Evolutionary conservation across 2,329 filamentous ascomycete species (phyloP).

Genomic region (Capronia coronata): DNA sequence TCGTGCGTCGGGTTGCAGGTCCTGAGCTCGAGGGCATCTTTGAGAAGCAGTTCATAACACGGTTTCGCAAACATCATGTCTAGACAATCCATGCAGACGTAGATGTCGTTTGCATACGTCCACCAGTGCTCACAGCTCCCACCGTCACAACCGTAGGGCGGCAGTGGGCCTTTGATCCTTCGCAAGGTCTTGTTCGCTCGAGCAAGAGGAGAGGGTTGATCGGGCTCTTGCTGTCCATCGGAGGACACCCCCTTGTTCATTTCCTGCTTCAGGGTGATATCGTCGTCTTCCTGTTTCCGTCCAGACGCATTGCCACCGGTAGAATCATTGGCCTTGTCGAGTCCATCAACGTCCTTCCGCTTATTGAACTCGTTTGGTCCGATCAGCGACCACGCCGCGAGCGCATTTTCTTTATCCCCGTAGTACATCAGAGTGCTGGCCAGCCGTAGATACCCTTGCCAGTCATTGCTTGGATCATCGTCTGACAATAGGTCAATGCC

Average conservation of each 20-base stretch:
- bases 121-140: conserved; percentile 18
- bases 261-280: neutral
- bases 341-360: neutral
- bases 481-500: conserved; percentile 31
- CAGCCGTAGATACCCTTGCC: conserved; percentile 27
- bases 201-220: neutral
- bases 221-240: neutral
- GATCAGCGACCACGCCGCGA: conserved; percentile 31
- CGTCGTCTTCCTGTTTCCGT: neutral
- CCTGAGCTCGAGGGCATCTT: conserved; percentile 14
- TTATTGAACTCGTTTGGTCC: conserved; percentile 15
- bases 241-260: neutral
- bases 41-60: conserved; percentile 24
- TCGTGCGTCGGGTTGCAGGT: conserved; percentile 28
- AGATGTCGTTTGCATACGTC: conserved; percentile 29
- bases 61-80: conserved; percentile 27
- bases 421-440: conserved; percentile 26
- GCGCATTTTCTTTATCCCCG: conserved; percentile 28
- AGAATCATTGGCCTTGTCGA: neutral
- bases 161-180: conserved; percentile 6
- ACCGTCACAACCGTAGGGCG: conserved; percentile 17
- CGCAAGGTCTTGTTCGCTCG: neutral
- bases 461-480: conserved; percentile 30
- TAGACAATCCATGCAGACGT: conserved; percentile 31
- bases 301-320: neutral